Evolutionary conservation across 192 early-diverging fungal species (phyloP).

Genomic region (Spizellomyces sp.): DNA sequence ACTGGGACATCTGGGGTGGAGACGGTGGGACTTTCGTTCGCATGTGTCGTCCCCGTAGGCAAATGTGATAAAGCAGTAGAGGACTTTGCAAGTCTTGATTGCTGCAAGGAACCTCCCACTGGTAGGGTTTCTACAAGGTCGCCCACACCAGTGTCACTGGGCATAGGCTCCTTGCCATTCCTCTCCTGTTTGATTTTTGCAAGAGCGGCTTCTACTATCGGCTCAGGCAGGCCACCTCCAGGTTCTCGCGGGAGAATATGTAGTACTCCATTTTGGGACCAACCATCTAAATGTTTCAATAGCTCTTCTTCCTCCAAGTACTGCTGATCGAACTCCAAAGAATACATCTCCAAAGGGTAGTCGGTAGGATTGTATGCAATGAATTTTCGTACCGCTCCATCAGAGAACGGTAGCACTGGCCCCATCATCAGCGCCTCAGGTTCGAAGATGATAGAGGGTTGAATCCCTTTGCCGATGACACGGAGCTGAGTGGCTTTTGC

Average conservation of each 20-base stretch:
- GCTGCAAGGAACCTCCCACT: not conserved
- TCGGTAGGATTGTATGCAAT: slow-evolving; percentile 50
- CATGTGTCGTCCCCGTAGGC: not conserved
- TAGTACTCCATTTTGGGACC: slow-evolving; percentile 40
- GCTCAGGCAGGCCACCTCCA: slow-evolving; percentile 43
- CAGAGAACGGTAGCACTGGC: slow-evolving; percentile 55
- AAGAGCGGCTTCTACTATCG: slow-evolving; percentile 31
- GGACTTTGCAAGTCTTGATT: not conserved
- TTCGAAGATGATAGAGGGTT: slow-evolving; percentile 49
- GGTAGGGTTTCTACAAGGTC: slow-evolving; percentile 41
- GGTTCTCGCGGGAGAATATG: slow-evolving; percentile 52
- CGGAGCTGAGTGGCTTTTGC: slow-evolving; percentile 38
- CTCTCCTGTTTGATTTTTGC: slow-evolving; percentile 33
- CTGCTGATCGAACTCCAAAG: slow-evolving; percentile 57
- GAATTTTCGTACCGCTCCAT: slow-evolving; percentile 48
- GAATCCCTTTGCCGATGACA: slow-evolving; percentile 43
- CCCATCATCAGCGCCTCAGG: slow-evolving; percentile 47
- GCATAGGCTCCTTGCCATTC: slow-evolving; percentile 5
- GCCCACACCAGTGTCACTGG: slow-evolving; percentile 31
- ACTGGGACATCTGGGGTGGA: slow-evolving; percentile 2
- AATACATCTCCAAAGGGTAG: slow-evolving; percentile 55
- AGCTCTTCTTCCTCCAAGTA: slow-evolving; percentile 59
- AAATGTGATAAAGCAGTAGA: not conserved
- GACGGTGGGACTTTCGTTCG: not conserved
- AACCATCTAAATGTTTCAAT: slow-evolving; percentile 38